Evolutionary conservation across 495 filamentous ascomycete genomes (phyloP).

Genomic region (Apodospora peruviana): DNA sequence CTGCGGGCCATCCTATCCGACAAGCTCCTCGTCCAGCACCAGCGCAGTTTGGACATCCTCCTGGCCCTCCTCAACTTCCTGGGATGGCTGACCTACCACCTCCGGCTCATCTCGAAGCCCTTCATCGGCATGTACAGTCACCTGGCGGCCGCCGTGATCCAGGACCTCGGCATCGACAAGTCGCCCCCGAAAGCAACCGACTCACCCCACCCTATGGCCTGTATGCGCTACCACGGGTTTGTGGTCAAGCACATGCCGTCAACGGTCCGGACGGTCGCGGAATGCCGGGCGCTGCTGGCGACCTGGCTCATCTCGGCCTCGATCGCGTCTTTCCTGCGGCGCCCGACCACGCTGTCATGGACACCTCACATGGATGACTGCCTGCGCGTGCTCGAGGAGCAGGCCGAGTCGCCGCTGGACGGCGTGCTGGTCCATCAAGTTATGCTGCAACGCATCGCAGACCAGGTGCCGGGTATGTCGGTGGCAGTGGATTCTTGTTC

Average conservation of each 20-base stretch:
- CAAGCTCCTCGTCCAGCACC: slow-evolving; percentile 35
- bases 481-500: background rate
- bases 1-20: slow-evolving; percentile 38
- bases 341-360: slow-evolving; percentile 45
- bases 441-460: slow-evolving; percentile 35
- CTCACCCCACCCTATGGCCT: slow-evolving; percentile 15
- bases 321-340: slow-evolving; percentile 37
- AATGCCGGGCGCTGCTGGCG: slow-evolving; percentile 45
- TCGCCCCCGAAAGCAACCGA: slow-evolving; percentile 11
- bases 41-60: slow-evolving; percentile 46
- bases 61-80: slow-evolving; percentile 44
- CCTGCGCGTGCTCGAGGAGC: slow-evolving; percentile 33
- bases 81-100: slow-evolving; percentile 28
- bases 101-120: background rate
- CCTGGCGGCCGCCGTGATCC: slow-evolving; percentile 41
- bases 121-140: slow-evolving; percentile 29
- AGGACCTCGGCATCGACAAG: slow-evolving; percentile 49
- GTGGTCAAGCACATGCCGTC: slow-evolving; percentile 4
- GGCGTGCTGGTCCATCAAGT: slow-evolving; percentile 38
- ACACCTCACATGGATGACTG: slow-evolving; percentile 45
- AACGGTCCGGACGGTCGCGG: slow-evolving; percentile 40
- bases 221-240: slow-evolving; percentile 2
- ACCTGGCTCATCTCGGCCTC: slow-evolving; percentile 41
- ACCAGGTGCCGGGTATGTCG: background rate
- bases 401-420: slow-evolving; percentile 39